Conservation (phyloP, 2,329 filamentous ascomycete genomes). For the Xylaria sp. region DNA sequence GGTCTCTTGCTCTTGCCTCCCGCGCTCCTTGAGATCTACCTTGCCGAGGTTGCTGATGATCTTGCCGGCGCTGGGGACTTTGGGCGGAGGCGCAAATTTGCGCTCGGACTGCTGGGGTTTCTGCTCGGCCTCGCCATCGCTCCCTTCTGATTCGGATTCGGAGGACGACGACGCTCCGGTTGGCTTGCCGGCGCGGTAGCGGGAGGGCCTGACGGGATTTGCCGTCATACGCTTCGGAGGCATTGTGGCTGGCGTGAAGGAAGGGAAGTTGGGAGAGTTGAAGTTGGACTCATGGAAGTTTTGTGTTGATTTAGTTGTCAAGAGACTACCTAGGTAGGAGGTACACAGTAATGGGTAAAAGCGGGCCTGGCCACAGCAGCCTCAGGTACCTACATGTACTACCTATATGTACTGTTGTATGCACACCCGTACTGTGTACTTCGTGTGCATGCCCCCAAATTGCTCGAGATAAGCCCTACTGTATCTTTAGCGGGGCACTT, state of each 20-base stretch:
- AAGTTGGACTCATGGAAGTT: neutral
- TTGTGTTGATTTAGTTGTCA: neutral
- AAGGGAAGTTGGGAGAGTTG: neutral
- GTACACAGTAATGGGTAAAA: too few relatives aligned
- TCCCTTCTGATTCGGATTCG: slow-evolving; percentile 52
- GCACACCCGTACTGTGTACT: too few relatives aligned
- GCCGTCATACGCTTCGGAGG: slow-evolving; percentile 90
- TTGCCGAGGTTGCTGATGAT: slow-evolving; percentile 57
- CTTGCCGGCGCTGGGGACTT: slow-evolving; percentile 57
- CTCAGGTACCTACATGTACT: too few relatives aligned
- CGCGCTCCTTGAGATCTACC: slow-evolving; percentile 54
- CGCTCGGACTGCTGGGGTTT: slow-evolving; percentile 32
- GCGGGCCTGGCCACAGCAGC: too few relatives aligned
- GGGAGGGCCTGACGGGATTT: slow-evolving; percentile 77
- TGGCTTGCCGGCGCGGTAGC: slow-evolving; percentile 85
- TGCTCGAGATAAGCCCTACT: neutral
- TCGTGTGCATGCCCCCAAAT: too few relatives aligned
- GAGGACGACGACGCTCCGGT: slow-evolving; percentile 55
- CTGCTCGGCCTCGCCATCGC: slow-evolving; percentile 42
- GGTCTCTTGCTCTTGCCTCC: slow-evolving; percentile 49
- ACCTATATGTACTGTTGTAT: too few relatives aligned
- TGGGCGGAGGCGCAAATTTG: slow-evolving; percentile 58
- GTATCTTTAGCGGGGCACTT: neutral
- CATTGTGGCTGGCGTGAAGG: slow-evolving; percentile 41
- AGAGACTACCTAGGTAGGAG: too few relatives aligned